Evolutionary conservation across 805 yeast species (phyloP), one percentile per base, ranked within the genome.

Genomic region (Saccharomyces mikatae): DNA sequence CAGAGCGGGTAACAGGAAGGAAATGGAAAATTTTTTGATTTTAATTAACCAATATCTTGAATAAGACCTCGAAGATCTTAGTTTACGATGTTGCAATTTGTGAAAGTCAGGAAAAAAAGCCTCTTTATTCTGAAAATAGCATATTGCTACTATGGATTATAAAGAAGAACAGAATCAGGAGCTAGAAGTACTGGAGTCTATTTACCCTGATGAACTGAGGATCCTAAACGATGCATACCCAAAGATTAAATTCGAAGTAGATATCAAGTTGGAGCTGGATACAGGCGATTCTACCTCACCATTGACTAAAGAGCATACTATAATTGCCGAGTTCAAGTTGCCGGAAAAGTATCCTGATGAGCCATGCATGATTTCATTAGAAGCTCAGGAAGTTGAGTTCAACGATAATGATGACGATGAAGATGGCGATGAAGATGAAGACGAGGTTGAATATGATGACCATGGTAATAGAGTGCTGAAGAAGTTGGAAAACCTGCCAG

Each of bases 121-220:
- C 44, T 2, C 17, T 13, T 11, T 17, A 36, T 5, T 6, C 13
- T 2, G 24, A 21, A 36, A 11, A 24, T 8, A 36, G n/a, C 22
- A n/a, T 9, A 29, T 27, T 26, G 22, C 29, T 10, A 49, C 5
- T 21, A 88, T 88, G 96, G 91, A 87, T 62, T 80, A 84, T 54
- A 66, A 70, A 52, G 96, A 88, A 68, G 97, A 94, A 66, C 97
- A 92, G 67, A 70, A 66, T 29, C 96, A 92, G 71, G 99, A 92
- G 70, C 68, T 94, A 48, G 97, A 91, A 69, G 90, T 94, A 52
- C 78, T 92, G 55, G 84, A 88, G 66, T 84, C 95, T 17, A 92
- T 92, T 53, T 92, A 94, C 68, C 99, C 98, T 5, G 97, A 92
- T 66, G 99, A 92, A 69, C 59, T 71, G 41, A 71, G 74, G 9